Conservation (phyloP, 2,329 filamentous ascomycete species). For the Fusarium newnesense region DNA sequence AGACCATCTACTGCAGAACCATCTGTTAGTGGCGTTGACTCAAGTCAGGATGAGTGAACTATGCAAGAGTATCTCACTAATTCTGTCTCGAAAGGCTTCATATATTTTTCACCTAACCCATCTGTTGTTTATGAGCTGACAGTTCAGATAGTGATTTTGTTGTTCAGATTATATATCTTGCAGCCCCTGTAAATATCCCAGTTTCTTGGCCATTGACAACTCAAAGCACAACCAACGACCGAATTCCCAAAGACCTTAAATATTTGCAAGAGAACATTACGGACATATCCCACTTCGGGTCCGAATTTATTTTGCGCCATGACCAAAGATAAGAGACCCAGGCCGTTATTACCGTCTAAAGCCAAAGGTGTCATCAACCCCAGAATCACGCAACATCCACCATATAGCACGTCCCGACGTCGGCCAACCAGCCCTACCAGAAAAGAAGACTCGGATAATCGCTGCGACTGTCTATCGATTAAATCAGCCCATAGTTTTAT, state of each 20-base stretch:
- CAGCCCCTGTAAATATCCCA: neutral
- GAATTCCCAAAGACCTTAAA: no score
- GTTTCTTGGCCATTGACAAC: rapidly evolving
- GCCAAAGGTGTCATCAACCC: constrained; percentile 15
- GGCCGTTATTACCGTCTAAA: neutral
- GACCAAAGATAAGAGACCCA: neutral
- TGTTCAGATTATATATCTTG: neutral
- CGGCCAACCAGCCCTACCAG: neutral
- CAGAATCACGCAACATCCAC: constrained; percentile 14
- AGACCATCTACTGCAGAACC: neutral
- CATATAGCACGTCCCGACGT: constrained; percentile 1
- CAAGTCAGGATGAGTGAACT: neutral
- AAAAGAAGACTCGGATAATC: neutral
- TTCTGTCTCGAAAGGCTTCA: rapidly evolving
- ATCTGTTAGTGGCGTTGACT: neutral
- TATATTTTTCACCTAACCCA: rapidly evolving
- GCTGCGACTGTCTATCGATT: neutral
- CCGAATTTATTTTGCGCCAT: neutral
- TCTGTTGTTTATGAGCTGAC: rapidly evolving
- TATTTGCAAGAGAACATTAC: rapidly evolving
- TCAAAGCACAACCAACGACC: neutral
- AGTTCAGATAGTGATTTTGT: rapidly evolving
- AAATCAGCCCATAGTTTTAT: neutral
- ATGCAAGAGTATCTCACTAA: no score
- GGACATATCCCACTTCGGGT: neutral